Base-by-base conservation (phyloP, 2,329 filamentous ascomycete species). In the Dothideomycetes sp. region DNA sequence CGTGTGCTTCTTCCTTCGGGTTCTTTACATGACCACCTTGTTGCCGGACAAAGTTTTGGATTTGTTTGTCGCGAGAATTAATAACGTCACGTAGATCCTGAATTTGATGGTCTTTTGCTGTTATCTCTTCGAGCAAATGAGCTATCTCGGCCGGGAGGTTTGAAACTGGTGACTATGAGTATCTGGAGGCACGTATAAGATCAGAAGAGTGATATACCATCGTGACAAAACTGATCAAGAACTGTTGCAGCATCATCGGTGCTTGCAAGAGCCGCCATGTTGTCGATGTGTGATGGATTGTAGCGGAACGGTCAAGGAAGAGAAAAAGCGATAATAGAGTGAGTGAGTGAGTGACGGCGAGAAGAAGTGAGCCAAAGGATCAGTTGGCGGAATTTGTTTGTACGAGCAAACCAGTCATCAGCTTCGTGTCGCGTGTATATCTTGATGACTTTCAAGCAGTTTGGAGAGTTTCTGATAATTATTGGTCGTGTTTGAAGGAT, bases 111-210 rank as follows among this genome's bases (percentile, higher is more conserved):
- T 93, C 84, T 60, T 88, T 89, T 57, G 84, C 80, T 55, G 78
- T 71, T 48, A 89, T 84, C 63, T 91, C 84, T 56, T 88, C 84
- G 54, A 88, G 81, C 47, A 89, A 72, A 64, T 88, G 87, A 15
- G 80, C 79, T 45, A 91, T 79, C 63, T 91, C 84, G 48, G 84
- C 82, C 47, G 84, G 84, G 19, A 89, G 70, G 54, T 91, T 91
- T 53, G 82, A 78, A 15, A 82, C 81, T 70, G 46, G 4, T 17
- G 41, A 38, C 18, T 45, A 38, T 41, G 25, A 38, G 16, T 13
- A 40, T 19, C 11, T 28, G 12, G 16, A 27, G 8, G 22, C 24
- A 18, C 25, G n/a, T 4, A 32, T 29, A 25, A 37, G 12, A 22
- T 37, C 11, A 44, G 22, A 37, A n/a, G 20, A n/a, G 18, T 5